A percentile compares a stretch with the other conserved stretches of the same genome.
phyloP scores from a whole-genome alignment of 768 basidiomycete genomes.

The Coprinopsis cinerea region DNA sequence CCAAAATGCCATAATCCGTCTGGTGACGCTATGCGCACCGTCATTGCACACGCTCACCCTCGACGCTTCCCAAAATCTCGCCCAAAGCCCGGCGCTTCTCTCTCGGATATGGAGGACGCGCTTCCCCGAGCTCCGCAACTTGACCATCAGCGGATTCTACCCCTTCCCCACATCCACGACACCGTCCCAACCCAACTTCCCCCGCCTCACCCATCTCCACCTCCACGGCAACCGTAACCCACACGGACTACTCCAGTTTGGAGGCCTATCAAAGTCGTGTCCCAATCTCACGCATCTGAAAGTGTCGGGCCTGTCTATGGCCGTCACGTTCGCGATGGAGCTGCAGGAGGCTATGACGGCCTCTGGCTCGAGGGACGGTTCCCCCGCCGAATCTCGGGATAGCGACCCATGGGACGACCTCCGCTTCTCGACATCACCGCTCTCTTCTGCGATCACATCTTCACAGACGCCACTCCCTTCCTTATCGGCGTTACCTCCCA shows the following conservation, averaged over 20 bases:
- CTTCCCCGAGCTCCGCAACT: conserved; percentile 35
- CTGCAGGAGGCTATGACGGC: conserved; percentile 26
- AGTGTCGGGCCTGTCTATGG: conserved; percentile 38
- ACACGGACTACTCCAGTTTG: conserved; percentile 36
- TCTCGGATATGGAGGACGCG: conserved; percentile 35
- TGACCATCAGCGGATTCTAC: conserved; percentile 44
- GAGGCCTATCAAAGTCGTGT: conserved; percentile 31
- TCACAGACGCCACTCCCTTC: neutral
- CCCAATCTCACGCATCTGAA: conserved; percentile 33
- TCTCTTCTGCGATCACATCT: neutral
- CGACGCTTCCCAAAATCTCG: conserved; percentile 24
- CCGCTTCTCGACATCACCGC: neutral
- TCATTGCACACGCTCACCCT: conserved; percentile 38
- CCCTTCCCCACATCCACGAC: conserved; percentile 35
- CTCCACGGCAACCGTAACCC: conserved; percentile 48
- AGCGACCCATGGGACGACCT: neutral
- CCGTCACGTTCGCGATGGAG: conserved; percentile 36
- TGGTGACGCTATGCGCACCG: conserved; percentile 33
- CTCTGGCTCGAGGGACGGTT: neutral
- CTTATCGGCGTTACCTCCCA: neutral
- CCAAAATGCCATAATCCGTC: conserved; percentile 17
- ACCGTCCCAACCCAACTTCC: conserved; percentile 19
- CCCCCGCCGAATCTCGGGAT: neutral
- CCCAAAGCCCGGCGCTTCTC: conserved; percentile 32
- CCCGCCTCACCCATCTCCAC: conserved; percentile 35